Evolutionary conservation across 2,329 filamentous ascomycete species (phyloP), one percentile per base, ranked within the genome.

Genomic region (Pseudogymnoascus sp.): DNA sequence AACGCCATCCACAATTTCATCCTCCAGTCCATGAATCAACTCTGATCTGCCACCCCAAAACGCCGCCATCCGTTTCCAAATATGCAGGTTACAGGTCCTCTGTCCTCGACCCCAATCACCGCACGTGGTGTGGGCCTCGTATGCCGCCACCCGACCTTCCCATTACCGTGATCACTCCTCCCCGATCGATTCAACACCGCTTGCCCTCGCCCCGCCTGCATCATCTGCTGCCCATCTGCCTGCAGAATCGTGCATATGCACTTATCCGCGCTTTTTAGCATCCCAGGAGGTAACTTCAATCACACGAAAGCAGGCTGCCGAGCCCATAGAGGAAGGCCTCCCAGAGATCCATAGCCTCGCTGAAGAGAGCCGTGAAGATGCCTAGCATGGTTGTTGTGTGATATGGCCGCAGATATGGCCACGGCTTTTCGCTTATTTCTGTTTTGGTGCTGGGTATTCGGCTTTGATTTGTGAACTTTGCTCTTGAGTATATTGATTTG

Each of bases 271-370:
- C 47, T 7, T 1, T 26, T 2, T 18, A 54, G 47, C 10, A 16
- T 5, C 51, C 29, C 8, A 10, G 2, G 16, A 14, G n/a, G n/a
- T 6, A 21, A 4, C 10, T 34, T 57, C n/a, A 57, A 36, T 34
- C 29, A 34, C 51, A 57, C 16, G 51, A 57, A 34, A 57, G 51
- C 23, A 65, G 16, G 40, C 60, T 62, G 42, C 68, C 69, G 8
- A 70, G 39, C 21, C 66, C 63, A 7, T 64, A 54, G 1, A 70
- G 47, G 16, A 71, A 61, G 39, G 37, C 61, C 39, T 70, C 68
- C 68, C 68, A 71, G n/a, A 71, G 64, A 7, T 70, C 68, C 57
- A 68, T 69, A 11, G 61, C 61, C 63, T 70, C 68, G 45, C 61
- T 64, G 63, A 67, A 69, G 40, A 71, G 67, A 12, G 66, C 61